Conservation (phyloP, 176 grass and related monocot species). For the Musa beccarii region DNA sequence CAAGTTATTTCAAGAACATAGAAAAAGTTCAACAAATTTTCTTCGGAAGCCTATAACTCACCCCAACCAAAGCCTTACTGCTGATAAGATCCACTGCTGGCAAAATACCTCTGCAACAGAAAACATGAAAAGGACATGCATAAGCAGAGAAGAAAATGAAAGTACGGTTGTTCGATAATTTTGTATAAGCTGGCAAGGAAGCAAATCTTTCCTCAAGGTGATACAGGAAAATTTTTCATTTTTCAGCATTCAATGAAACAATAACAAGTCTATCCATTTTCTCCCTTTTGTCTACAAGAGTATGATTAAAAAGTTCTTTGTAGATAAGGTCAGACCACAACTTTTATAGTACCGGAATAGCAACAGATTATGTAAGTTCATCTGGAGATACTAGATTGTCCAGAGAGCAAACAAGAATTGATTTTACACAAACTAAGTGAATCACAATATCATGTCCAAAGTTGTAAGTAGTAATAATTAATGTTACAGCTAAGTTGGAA, state of each 20-base stretch:
- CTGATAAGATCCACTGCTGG: slow-evolving; percentile 77
- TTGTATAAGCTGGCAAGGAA: background rate
- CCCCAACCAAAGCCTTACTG: slow-evolving; percentile 62
- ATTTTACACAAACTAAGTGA: background rate
- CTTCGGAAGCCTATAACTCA: background rate
- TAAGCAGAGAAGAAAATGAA: slow-evolving; percentile 5
- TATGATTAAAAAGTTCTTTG: background rate
- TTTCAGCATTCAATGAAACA: background rate
- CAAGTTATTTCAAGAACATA: background rate
- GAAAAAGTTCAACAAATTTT: background rate
- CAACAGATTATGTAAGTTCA: background rate
- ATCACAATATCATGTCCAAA: background rate
- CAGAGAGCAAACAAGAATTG: background rate
- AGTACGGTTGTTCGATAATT: background rate
- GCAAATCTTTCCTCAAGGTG: background rate
- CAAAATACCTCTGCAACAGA: slow-evolving; percentile 70
- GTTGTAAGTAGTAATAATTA: background rate
- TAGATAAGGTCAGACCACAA: background rate
- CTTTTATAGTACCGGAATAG: background rate
- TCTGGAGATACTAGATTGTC: background rate
- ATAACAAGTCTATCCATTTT: background rate
- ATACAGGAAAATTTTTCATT: background rate
- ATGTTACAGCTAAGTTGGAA: background rate
- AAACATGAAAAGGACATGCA: slow-evolving; percentile 12
- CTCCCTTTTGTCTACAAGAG: background rate